These are phyloP conservation scores for Eucalyptus viminalis DNA, from an alignment of 345 rosid species.

Conservation along the genomic window DNA sequence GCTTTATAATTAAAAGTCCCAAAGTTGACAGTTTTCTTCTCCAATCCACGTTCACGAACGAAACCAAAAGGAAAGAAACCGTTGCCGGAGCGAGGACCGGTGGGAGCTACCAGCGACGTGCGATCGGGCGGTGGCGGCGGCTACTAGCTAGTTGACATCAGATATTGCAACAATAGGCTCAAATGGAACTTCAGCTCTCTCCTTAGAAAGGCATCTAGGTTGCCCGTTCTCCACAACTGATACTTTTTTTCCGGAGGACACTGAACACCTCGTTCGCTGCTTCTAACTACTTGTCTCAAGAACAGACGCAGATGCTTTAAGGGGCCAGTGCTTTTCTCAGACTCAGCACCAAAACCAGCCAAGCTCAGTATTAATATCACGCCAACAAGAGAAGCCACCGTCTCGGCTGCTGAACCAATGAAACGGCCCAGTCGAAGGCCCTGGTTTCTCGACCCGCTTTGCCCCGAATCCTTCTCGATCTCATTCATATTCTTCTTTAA, in stretches of 20 bases:
- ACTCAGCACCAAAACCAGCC: slow-evolving; percentile 33
- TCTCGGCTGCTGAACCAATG: slow-evolving; percentile 46
- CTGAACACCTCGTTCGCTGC: slow-evolving; percentile 11
- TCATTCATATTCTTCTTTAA: slow-evolving; percentile 6
- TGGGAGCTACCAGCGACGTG: too few relatives aligned
- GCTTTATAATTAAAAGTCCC: background rate
- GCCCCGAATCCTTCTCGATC: background rate
- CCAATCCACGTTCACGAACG: background rate
- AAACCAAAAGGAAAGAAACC: too few relatives aligned
- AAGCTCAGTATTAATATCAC: slow-evolving; percentile 36
- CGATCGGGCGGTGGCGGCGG: too few relatives aligned
- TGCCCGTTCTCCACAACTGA: slow-evolving; percentile 48
- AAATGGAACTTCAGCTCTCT: slow-evolving; percentile 76
- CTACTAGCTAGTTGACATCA: slow-evolving; percentile 34
- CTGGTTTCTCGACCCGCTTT: slow-evolving; percentile 2
- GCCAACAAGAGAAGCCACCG: slow-evolving; percentile 40
- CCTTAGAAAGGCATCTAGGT: slow-evolving; percentile 77
- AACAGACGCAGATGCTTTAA: slow-evolving; percentile 17
- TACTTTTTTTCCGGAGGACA: slow-evolving; percentile 71
- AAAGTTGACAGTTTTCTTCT: background rate
- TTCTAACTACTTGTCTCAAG: slow-evolving; percentile 14
- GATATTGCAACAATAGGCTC: slow-evolving; percentile 37
- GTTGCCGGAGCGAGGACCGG: too few relatives aligned
- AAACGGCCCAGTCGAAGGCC: slow-evolving; percentile 23
- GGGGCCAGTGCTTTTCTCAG: slow-evolving; percentile 10